phyloP scores from a whole-genome alignment of 2,329 filamentous ascomycete species.

The Zymoseptoria brevis region DNA sequence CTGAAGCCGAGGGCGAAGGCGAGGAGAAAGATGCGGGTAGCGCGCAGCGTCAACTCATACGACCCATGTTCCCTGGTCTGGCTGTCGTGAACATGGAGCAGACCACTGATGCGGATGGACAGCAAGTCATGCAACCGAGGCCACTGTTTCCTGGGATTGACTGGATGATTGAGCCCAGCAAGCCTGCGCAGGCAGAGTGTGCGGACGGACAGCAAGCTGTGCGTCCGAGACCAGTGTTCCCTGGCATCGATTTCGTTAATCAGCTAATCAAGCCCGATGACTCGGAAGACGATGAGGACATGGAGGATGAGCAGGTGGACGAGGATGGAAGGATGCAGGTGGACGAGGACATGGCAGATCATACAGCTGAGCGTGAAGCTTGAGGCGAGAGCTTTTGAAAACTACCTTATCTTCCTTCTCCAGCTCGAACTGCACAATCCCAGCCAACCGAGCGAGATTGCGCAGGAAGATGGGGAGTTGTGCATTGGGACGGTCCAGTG shows the following conservation, averaged over 20 bases:
- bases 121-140: neutral
- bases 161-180: no score
- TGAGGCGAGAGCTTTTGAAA: neutral
- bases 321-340: slow-evolving; percentile 21
- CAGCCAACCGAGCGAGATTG: no score
- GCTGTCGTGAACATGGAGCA: slow-evolving; percentile 4
- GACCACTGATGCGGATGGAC: neutral
- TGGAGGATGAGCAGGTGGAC: slow-evolving; percentile 8
- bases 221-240: neutral
- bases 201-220: no score
- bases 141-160: no score
- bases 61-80: slow-evolving; percentile 22
- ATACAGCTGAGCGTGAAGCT: neutral
- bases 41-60: slow-evolving; percentile 4
- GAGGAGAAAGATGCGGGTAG: slow-evolving; percentile 40
- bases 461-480: no score
- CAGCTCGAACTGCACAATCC: no score
- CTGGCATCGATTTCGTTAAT: neutral
- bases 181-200: no score
- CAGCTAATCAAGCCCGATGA: neutral
- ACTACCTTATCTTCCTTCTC: no score
- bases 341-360: slow-evolving; percentile 7
- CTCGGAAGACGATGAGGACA: slow-evolving; percentile 1
- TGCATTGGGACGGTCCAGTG: no score
- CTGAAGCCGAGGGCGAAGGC: slow-evolving; percentile 21